phyloP scores from a whole-genome alignment of 306 rosid genomes.

The Pyrus communis region DNA sequence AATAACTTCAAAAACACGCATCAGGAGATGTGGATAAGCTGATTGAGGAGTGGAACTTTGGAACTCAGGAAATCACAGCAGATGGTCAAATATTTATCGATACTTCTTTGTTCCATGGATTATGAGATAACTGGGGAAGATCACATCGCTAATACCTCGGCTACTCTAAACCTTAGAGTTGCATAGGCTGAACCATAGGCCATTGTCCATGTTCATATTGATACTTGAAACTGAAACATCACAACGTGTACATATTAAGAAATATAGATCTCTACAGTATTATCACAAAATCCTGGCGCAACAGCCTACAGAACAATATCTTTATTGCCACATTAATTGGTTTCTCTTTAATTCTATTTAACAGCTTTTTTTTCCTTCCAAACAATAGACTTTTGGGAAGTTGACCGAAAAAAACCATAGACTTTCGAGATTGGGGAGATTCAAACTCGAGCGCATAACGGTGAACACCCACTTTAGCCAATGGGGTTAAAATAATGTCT shows the following conservation, averaged over 20 bases:
- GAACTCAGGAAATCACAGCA: constrained; percentile 21
- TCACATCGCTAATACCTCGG: constrained; percentile 31
- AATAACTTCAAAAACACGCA: constrained; percentile 51
- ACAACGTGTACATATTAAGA: not conserved
- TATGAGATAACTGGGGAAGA: constrained; percentile 51
- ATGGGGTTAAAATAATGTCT: too few relatives aligned
- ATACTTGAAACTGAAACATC: constrained; percentile 8
- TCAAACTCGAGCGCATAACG: too few relatives aligned
- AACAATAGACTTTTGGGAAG: too few relatives aligned
- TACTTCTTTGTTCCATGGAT: constrained; percentile 59
- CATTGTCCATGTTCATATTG: constrained; percentile 33
- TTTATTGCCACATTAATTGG: too few relatives aligned
- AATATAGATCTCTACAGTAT: not conserved
- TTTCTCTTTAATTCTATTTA: too few relatives aligned
- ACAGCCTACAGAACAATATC: not conserved
- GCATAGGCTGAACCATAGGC: constrained; percentile 25
- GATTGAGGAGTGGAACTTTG: constrained; percentile 52
- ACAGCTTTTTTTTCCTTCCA: too few relatives aligned
- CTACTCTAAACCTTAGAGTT: constrained; percentile 33
- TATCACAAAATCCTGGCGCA: not conserved
- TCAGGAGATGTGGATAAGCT: constrained; percentile 75
- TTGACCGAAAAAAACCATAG: too few relatives aligned
- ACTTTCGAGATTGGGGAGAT: too few relatives aligned
- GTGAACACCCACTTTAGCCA: too few relatives aligned
- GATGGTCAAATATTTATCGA: constrained; percentile 48